Evolutionary conservation across 1,139 yeast species (phyloP).

Genomic region (Meyerozyma athensensis): DNA sequence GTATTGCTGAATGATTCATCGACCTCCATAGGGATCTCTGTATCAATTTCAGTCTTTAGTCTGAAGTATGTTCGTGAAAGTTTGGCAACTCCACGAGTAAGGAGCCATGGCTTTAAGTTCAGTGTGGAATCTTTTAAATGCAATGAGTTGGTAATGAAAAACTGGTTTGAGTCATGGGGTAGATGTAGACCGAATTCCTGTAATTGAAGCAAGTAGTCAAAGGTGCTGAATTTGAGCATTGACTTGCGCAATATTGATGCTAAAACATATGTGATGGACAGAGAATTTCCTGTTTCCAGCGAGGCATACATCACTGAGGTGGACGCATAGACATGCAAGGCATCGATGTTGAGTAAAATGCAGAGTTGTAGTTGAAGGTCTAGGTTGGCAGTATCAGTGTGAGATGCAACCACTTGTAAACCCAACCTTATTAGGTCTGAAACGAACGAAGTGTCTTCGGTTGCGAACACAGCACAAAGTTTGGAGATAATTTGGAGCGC

Average conservation of each 20-base stretch:
- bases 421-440: background rate
- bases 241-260: background rate
- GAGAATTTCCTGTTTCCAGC: background rate
- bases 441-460: background rate
- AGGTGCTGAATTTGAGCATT: background rate
- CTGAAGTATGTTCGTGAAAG: background rate
- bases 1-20: too few relatives aligned
- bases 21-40: too few relatives aligned
- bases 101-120: conserved; percentile 1
- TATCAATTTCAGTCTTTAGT: background rate
- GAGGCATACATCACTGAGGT: background rate
- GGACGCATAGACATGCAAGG: background rate
- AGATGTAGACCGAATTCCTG: background rate
- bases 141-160: background rate
- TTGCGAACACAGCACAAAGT: background rate
- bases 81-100: background rate
- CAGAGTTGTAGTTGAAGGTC: conserved; percentile 2
- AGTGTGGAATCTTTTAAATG: background rate
- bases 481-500: background rate
- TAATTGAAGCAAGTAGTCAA: background rate
- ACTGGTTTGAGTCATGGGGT: background rate
- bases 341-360: background rate
- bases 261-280: background rate
- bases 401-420: background rate
- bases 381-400: background rate